Base-by-base conservation (phyloP, 805 yeast genomes). In the Saccharomyces jurei region DNA sequence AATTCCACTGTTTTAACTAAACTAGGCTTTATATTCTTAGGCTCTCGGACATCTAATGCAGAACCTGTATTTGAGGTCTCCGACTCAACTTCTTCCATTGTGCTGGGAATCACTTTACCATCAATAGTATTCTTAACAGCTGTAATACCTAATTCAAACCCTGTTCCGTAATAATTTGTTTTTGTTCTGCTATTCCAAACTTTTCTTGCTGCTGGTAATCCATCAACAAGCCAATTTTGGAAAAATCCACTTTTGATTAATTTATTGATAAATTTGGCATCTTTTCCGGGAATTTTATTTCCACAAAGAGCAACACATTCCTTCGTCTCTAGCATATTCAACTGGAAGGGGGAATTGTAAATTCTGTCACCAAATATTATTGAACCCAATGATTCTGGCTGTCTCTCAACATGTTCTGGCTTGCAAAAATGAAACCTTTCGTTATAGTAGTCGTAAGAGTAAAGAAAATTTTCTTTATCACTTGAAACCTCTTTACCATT, bases 331-430 rank as follows among this genome's bases (percentile, higher is more conserved):
- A 87, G 77, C 96, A 94, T 87, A 36, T 80, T 77, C 58, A 94
- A 74, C 51, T 85, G 81, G 65, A 88, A 89, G 4, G 98, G 97
- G 11, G 98, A 90, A 65, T 88, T 84, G 77, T 87, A 90, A 59
- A 94, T 90, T 68, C 99, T 79, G 72, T 94, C 99, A 59, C 99
- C 99, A 69, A 94, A 90, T 55, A 94, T 79, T 60, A 94, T 86
- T 1, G 97, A 85, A 9, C 99, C 99, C 52, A 94, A 77, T 10
- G 95, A 85, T 71, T 90, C 98, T 58, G 88, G 82, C 68, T 89
- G 96, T 62, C 86, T 86, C 31, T 57, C 69, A 28, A 69, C 63
- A 28, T 66, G 60, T 9, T 63, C 70, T 0, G 98, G 98, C 55
- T 70, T 68, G 72, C 99, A 94, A 71, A 91, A 89, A 64, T 86